A percentile compares a stretch with the other conserved stretches of the same genome.
phyloP scores from a whole-genome alignment of 805 yeast species.

The Lachancea waltii region DNA sequence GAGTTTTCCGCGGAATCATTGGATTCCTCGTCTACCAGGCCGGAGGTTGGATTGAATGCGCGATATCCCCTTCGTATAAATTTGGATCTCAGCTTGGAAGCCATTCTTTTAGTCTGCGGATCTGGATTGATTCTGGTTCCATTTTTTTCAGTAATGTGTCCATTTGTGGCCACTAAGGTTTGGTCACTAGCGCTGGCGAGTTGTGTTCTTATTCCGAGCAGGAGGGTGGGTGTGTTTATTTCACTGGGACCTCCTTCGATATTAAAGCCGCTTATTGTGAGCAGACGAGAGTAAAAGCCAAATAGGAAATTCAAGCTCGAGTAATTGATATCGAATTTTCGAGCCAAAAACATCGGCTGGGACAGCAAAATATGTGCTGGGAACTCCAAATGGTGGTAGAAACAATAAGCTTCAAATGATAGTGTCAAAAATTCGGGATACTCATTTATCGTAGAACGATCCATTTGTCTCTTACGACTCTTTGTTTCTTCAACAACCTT shows the following conservation, averaged over 20 bases:
- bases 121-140: not conserved
- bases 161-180: conserved; percentile 2
- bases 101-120: not conserved
- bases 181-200: conserved; percentile 11
- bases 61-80: not conserved
- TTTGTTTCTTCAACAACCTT: conserved; percentile 19
- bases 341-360: conserved; percentile 26
- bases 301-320: conserved; percentile 27
- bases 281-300: conserved; percentile 27
- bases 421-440: conserved; percentile 30
- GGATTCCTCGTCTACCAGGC: not conserved
- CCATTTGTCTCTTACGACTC: conserved; percentile 20
- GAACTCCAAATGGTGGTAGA: conserved; percentile 29
- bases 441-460: conserved; percentile 23
- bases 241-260: conserved; percentile 20
- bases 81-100: not conserved
- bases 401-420: conserved; percentile 33
- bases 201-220: conserved; percentile 6
- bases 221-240: conserved; percentile 4
- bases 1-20: not conserved
- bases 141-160: not conserved
- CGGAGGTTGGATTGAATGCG: too few species aligned
- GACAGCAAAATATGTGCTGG: conserved; percentile 29
- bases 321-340: conserved; percentile 16
- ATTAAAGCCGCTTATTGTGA: conserved; percentile 26